Conservation (phyloP, 108 stramenopile species). For the Skeletonema grethae region DNA sequence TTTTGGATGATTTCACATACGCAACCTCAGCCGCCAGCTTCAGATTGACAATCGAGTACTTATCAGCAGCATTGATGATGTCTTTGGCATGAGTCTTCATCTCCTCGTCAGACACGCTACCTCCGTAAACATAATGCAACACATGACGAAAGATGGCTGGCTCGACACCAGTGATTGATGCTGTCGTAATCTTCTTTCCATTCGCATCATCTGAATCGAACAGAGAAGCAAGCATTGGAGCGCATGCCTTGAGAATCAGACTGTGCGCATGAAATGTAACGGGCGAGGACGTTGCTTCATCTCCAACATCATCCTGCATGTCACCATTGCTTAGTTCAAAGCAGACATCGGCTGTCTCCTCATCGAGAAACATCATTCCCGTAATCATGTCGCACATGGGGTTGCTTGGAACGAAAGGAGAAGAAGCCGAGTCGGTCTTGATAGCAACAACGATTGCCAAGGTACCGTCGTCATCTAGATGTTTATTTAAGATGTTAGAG, state of each 20-base stretch:
- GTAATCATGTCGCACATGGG: background rate
- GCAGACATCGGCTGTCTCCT: background rate
- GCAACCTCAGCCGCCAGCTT: no score
- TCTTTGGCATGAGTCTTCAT: no score
- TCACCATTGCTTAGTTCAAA: background rate
- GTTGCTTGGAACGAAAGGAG: background rate
- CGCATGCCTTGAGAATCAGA: background rate
- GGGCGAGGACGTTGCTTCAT: background rate
- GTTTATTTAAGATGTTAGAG: background rate
- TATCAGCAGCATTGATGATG: conserved; percentile 10
- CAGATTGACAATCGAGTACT: background rate
- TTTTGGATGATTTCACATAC: background rate
- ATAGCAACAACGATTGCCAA: background rate
- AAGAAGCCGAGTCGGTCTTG: background rate
- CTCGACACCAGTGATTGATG: background rate
- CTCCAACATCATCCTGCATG: no score
- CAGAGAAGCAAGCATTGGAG: background rate
- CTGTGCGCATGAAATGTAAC: background rate
- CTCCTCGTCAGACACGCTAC: no score
- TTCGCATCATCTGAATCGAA: background rate
- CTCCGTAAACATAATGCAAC: conserved; percentile 1
- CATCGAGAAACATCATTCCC: background rate
- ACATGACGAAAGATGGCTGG: background rate
- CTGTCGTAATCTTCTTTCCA: no score
- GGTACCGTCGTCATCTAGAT: background rate